A percentile compares a stretch with the other conserved stretches of the same genome.
phyloP scores from a whole-genome alignment of 768 basidiomycete genomes.

The Mycena galericulata region DNA sequence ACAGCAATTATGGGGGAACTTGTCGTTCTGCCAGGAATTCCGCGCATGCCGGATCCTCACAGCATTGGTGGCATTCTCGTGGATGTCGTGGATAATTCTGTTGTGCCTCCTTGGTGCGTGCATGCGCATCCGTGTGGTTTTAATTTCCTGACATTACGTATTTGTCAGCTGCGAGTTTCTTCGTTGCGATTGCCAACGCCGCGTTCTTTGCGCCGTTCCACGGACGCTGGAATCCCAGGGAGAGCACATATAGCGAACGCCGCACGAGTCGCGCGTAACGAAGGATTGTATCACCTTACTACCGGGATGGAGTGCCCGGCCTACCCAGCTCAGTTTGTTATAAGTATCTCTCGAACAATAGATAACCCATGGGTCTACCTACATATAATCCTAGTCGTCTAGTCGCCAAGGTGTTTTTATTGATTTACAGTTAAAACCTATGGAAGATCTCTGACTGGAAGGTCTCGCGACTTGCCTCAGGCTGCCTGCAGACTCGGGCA shows the following conservation, averaged over 20 bases:
- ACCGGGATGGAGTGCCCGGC: too few species aligned
- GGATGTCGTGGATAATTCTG: constrained; percentile 69
- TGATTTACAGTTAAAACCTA: too few species aligned
- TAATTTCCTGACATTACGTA: background rate
- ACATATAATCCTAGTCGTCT: too few species aligned
- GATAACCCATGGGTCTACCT: too few species aligned
- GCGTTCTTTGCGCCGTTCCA: constrained; percentile 36
- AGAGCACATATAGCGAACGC: constrained; percentile 32
- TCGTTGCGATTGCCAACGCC: constrained; percentile 27
- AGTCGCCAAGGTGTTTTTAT: too few species aligned
- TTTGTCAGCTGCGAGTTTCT: constrained; percentile 23
- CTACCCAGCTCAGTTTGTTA: background rate
- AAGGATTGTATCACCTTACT: background rate
- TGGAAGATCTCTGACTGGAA: too few species aligned
- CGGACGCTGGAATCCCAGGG: constrained; percentile 35
- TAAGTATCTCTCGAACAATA: too few species aligned
- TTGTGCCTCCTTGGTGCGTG: constrained; percentile 20
- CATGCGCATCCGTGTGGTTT: background rate
- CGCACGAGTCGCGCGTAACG: constrained; percentile 23
- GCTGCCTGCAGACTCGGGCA: too few species aligned
- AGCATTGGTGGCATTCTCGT: constrained; percentile 74
- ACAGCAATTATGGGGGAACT: constrained; percentile 62
- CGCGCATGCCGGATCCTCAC: constrained; percentile 70
- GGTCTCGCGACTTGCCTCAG: too few species aligned
- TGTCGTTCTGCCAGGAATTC: constrained; percentile 67